A percentile compares a stretch with the other conserved stretches of the same genome.
Conservation (phyloP, 441 rosid species). For the Arabidopsis lyrata region DNA sequence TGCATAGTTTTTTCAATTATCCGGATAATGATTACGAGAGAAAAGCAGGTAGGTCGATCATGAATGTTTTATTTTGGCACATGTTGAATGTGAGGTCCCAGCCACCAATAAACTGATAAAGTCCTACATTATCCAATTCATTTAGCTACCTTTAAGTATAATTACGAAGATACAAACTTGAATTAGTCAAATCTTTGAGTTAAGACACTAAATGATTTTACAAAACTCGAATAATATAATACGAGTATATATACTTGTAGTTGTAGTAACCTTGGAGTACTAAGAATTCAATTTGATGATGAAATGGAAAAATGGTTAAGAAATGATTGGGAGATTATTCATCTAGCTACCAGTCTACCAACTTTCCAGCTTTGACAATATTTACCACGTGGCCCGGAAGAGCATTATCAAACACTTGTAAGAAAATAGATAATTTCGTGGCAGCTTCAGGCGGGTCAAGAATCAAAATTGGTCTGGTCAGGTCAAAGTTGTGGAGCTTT, state of each 20-base stretch:
- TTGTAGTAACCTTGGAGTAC: not conserved
- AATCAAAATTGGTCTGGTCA: constrained; percentile 13
- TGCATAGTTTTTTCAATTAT: not conserved
- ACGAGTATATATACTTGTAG: not conserved
- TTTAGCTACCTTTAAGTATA: not conserved
- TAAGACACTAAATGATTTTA: not conserved
- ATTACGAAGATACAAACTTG: not conserved
- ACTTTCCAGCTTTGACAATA: constrained; percentile 29
- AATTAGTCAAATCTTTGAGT: constrained; percentile 7
- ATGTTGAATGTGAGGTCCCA: constrained; percentile 41
- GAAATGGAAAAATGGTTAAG: not conserved
- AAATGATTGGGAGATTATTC: not conserved
- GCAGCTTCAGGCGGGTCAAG: constrained; percentile 27
- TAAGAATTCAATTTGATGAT: not conserved
- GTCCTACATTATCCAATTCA: constrained; percentile 17
- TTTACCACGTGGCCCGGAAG: constrained; percentile 33
- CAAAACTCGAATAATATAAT: not conserved
- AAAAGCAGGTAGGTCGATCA: constrained; percentile 41
- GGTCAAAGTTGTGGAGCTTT: constrained; percentile 38
- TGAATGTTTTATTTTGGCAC: constrained; percentile 34
- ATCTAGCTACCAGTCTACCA: constrained; percentile 38
- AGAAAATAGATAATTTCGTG: constrained; percentile 10
- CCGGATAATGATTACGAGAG: not conserved
- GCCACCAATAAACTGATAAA: constrained; percentile 41
- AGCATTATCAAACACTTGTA: not conserved